Base-by-base conservation (phyloP, 2,329 filamentous ascomycete species). In the Colletotrichum noveboracense region DNA sequence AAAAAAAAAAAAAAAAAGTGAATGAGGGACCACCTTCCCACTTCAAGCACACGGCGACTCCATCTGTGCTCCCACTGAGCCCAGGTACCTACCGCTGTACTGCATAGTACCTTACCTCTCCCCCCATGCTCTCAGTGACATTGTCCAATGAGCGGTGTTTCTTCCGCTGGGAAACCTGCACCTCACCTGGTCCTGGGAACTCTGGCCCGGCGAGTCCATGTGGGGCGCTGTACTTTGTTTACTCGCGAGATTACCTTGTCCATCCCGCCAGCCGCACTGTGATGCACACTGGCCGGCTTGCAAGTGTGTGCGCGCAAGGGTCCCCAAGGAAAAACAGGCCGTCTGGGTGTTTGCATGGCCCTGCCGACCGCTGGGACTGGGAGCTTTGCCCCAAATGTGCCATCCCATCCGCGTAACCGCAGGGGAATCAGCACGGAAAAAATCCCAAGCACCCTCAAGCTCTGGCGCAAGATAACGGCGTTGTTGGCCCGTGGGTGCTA, bases 161-260 rank as follows among this genome's bases (percentile, higher is more conserved):
- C 34, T 48, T 72, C 26, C 56, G 58, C 48, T 68, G 43, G 58
- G 65, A 76, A 74, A 76, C 70, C 74, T 74, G 74, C 70, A 74
- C 43, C 38, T 73, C 56, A 38, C 70, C 74, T 76, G 70, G 74
- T 76, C 74, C 64, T 76, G 24, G 74, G 58, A 73, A 73, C 64
- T 48, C 36, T 75, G 55, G 64, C 56, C 73, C 70, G 70, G 64
- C 73, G 73, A 73, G 43, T 62, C 74, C 74, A 75, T 71, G 66
- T 76, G 74, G 74, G 30, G 60, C 26, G 4, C 9, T 71, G n/a
- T 58, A 71, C 66, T 75, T 75, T 76, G 74, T 76, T 76, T 76
- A 76, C 66, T 75, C 34, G 60, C 55, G 71, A 75, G 71, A 75
- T 75, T 76, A 58, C 60, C 62, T 66, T 61, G 61, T 48, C 58